phyloP scores from a whole-genome alignment of 164 flowering plant species.

The Kingdonia uniflora region DNA sequence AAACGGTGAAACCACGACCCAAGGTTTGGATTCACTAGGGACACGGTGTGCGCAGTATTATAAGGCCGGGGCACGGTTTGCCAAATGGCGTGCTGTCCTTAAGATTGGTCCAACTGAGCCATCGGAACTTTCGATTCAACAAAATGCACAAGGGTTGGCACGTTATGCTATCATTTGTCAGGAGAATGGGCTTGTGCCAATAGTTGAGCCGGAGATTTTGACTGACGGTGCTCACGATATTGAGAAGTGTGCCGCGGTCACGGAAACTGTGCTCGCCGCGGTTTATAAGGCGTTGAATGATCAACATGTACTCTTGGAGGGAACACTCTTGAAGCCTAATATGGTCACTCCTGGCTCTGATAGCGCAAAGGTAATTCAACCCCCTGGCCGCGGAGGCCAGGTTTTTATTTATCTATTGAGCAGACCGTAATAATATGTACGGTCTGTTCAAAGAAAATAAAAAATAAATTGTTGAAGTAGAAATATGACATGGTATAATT shows the following conservation, averaged over 20 bases:
- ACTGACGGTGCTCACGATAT: constrained; percentile 71
- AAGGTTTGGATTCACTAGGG: constrained; percentile 62
- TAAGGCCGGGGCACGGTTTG: constrained; percentile 80
- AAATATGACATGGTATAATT: no score
- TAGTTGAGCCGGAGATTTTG: constrained; percentile 75
- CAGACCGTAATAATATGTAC: no score
- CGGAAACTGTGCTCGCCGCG: constrained; percentile 69
- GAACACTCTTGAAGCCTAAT: constrained; percentile 76
- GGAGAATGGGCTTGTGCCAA: constrained; percentile 79
- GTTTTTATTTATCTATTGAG: no score
- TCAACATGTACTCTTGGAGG: constrained; percentile 79
- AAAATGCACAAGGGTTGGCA: constrained; percentile 76
- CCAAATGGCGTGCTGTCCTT: constrained; percentile 85
- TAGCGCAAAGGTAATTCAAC: constrained; percentile 60
- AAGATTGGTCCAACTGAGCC: constrained; percentile 70
- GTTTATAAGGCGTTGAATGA: constrained; percentile 79
- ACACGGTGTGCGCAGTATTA: constrained; percentile 61
- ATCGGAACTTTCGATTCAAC: constrained; percentile 55
- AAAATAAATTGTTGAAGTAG: no score
- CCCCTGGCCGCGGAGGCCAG: no score
- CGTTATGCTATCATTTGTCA: constrained; percentile 82
- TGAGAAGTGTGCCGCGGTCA: constrained; percentile 55
- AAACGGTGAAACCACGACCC: constrained; percentile 74
- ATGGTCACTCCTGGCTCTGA: constrained; percentile 88
- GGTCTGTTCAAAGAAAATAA: no score